Conservation (phyloP, 257 asterid genomes). For the Paraleonurus japonicus region DNA sequence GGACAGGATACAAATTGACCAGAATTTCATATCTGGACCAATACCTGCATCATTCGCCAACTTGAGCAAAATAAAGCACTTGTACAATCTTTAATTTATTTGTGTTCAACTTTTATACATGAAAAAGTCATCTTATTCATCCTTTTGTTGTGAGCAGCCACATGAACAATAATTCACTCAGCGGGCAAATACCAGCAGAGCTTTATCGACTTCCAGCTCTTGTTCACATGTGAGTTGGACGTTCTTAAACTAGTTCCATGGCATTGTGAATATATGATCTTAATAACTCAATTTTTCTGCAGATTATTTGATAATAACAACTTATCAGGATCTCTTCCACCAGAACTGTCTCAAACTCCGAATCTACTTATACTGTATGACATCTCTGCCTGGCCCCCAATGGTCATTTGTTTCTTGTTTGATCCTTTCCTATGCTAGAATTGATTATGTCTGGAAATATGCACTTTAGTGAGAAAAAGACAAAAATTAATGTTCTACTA, state of each 20-base stretch:
- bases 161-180: constrained; percentile 94
- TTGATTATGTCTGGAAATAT: not conserved
- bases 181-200: constrained; percentile 83
- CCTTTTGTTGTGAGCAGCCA: constrained; percentile 61
- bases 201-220: constrained; percentile 80
- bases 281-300: constrained; percentile 32
- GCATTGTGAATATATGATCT: constrained; percentile 13
- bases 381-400: constrained; percentile 6
- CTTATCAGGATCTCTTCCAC: constrained; percentile 88
- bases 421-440: not conserved
- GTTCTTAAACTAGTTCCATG: not conserved
- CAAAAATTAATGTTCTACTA: not conserved
- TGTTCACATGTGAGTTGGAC: constrained; percentile 83
- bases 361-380: constrained; percentile 71
- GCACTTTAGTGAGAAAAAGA: not conserved
- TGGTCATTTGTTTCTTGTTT: not conserved
- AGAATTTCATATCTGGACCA: constrained; percentile 83
- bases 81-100: constrained; percentile 45
- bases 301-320: constrained; percentile 97
- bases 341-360: constrained; percentile 67
- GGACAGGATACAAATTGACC: constrained; percentile 92
- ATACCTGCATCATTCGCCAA: constrained; percentile 79
- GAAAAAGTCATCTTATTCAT: constrained; percentile 12
- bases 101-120: not conserved
- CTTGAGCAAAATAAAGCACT: constrained; percentile 60